Base-by-base conservation (phyloP, 2,329 filamentous ascomycete species). In the Arthrocladium fulminans region DNA sequence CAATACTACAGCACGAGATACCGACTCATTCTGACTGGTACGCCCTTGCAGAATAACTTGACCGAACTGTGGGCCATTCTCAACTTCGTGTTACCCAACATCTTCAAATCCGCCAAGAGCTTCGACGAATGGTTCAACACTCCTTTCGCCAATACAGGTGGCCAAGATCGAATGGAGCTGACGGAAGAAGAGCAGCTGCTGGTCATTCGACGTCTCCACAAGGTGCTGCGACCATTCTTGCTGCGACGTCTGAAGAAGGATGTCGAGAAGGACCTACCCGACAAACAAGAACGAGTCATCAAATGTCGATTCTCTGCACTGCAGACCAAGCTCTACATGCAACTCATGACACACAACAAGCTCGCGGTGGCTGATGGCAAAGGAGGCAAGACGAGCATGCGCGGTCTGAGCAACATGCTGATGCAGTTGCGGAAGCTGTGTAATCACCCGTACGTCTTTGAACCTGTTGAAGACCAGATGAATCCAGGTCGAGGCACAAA, bases 91-190 rank as follows among this genome's bases (percentile, higher is more conserved):
- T 74, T 98, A 42, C 92, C 92, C 2, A 97, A 88, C 59, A 98
- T 98, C 57, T 98, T 98, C 82, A 98, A 98, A 67, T 97, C 92
- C 2, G 88, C 90, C 54, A 96, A 92, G 65, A 97, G 90, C 1
- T 98, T 98, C 63, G 92, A 98, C 65, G 92, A 98, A 67, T 98
- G 92, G 92, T 98, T 98, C 80, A 98, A 97, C 65, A 98, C 92
- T 22, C 92, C 92, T 0, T 98, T 98, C 66, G 92, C 92, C 58
- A 98, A 98, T 65, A 98, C 92, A 3, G 92, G 92, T 68, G 83
- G 88, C 34, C 90, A 97, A 69, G 92, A 98, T 68, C 95, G 92
- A 74, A 98, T 98, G 86, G 90, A 97, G 63, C 75, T 98, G 54
- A 94, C 86, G 10, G 92, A 98, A 92, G 92, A 98, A 92, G 92